These are phyloP conservation scores for Garcia nutans DNA, from an alignment of 345 rosid genomes.

Conservation along the genomic window DNA sequence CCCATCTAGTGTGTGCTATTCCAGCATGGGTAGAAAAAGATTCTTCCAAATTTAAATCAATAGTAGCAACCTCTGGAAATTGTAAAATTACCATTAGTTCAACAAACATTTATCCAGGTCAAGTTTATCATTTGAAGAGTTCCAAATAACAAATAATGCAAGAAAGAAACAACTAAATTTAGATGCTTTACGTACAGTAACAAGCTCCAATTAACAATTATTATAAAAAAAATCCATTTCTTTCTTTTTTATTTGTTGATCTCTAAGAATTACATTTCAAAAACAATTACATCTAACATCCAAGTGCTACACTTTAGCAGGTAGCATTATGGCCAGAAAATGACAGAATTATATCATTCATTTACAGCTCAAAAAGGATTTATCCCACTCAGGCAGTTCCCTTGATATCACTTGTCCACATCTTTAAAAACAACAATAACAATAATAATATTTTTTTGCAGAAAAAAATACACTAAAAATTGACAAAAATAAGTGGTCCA, in stretches of 20 bases:
- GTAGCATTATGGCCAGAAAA: background rate
- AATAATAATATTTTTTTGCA: background rate
- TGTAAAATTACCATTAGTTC: conserved; percentile 12
- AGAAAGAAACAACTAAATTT: background rate
- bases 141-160: background rate
- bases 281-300: background rate
- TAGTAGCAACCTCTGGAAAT: conserved; percentile 57
- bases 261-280: background rate
- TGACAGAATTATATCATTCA: background rate
- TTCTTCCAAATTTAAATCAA: conserved; percentile 68
- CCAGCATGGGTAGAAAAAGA: conserved; percentile 74
- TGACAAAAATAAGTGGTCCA: conserved; percentile 11
- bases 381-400: background rate
- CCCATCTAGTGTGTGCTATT: conserved; percentile 98
- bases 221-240: background rate
- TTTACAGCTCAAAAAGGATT: background rate
- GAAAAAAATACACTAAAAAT: background rate
- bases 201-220: background rate
- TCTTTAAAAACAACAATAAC: background rate
- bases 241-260: background rate
- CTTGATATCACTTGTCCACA: background rate
- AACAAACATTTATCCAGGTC: background rate
- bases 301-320: background rate
- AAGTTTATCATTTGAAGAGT: background rate
- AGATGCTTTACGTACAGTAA: background rate